Evolutionary conservation across 75 land plant genomes (phyloP), one percentile per base, ranked within the genome.

Genomic region (Pinus taeda): DNA sequence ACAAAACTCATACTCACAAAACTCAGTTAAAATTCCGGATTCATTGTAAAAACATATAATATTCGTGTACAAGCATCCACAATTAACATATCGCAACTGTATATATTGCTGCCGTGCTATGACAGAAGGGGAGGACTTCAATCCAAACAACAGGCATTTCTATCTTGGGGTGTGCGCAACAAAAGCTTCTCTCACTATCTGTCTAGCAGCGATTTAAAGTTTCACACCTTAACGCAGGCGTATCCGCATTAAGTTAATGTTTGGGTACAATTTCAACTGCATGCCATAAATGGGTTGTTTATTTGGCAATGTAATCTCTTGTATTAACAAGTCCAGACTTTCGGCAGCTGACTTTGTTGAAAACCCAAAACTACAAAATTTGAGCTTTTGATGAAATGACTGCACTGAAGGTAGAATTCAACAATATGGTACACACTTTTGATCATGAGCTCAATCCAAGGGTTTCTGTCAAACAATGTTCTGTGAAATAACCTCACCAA

Each of bases 401-500:
- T 3, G 29, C 15, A 26, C 3, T 36, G 7, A 45, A 36, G 36
- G 20, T 6, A 15, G 20, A 8, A 36, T 4, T 33, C 42, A 36
- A 15, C 17, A 18, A 17, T 15, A 15, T 21, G 20, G 36, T 8
- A 66, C 26, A 66, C 26, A 26, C 45, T 18, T 66, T 36, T 18
- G 42, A 29, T 66, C 15, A 17, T 2, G 37, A 15, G n/a, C 17
- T 66, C 18, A 7, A 15, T 18, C 15, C 45, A 30, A 30, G 42
- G 37, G 17, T 18, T 64, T 12, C 67, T 29, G 33, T 79, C 64
- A 79, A 37, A 74, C 77, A 11, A 77, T 60, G 33, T 87, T 92
- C 75, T 93, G 93, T 22, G 95, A 93, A 45, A 93, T 93, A 8
- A 91, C 96, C 76, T 91, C 93, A 7, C 93, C 96, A 74, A 93